These are phyloP conservation scores for Amylocarpus encephaloides DNA, from an alignment of 2,329 filamentous ascomycete species.

Conservation along the genomic window DNA sequence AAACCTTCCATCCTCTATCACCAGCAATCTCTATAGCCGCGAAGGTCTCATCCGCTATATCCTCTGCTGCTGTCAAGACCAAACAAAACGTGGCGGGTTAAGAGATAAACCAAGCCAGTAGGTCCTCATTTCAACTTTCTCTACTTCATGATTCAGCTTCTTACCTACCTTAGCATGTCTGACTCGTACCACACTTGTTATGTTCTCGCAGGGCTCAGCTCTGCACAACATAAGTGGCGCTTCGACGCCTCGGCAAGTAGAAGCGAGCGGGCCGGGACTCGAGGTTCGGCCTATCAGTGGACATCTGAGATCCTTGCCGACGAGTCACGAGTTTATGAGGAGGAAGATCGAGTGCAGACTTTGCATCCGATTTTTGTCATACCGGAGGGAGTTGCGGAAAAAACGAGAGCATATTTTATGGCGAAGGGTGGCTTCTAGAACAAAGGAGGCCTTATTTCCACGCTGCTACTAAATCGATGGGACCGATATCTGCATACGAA, in stretches of 20 bases:
- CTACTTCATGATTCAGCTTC: slow-evolving; percentile 16
- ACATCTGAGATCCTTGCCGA: slow-evolving; percentile 38
- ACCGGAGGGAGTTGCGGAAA: slow-evolving; percentile 48
- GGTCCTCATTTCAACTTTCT: slow-evolving; percentile 33
- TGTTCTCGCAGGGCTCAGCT: slow-evolving; percentile 78
- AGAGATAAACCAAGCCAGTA: slow-evolving; percentile 91
- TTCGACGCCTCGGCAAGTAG: slow-evolving; percentile 33
- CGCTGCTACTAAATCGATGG: too few species aligned
- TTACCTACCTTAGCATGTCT: slow-evolving; percentile 47
- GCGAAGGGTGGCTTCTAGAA: slow-evolving; percentile 26
- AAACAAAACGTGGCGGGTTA: slow-evolving; percentile 66
- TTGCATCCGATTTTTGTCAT: slow-evolving; percentile 84
- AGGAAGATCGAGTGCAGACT: slow-evolving; percentile 60
- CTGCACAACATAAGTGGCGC: slow-evolving; percentile 65
- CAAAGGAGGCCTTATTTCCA: too few species aligned
- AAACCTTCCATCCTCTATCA: slow-evolving; percentile 13
- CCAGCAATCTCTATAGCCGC: slow-evolving; percentile 63
- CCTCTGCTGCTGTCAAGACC: slow-evolving; percentile 77
- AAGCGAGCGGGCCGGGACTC: slow-evolving; percentile 26
- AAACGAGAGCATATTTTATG: slow-evolving; percentile 27
- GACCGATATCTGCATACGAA: too few species aligned
- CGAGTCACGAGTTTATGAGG: slow-evolving; percentile 60
- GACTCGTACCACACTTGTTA: slow-evolving; percentile 95
- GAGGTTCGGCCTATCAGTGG: slow-evolving; percentile 34
- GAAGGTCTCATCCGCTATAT: slow-evolving; percentile 87